Conservation (phyloP, 2,329 filamentous ascomycete species). For the Claviceps paspali region DNA sequence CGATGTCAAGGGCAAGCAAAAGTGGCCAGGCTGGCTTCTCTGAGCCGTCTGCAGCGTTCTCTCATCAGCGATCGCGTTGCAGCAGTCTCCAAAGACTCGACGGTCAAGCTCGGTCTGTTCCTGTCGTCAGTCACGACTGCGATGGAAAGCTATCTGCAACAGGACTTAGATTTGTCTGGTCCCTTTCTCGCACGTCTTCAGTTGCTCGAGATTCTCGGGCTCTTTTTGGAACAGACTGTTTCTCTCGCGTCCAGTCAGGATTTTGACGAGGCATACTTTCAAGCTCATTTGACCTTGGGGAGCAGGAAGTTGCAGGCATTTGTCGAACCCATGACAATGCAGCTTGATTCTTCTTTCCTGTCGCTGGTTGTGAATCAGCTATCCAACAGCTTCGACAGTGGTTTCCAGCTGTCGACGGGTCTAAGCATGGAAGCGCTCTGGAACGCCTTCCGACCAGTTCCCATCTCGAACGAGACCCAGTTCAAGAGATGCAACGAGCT, state of each 20-base stretch:
- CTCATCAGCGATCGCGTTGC: constrained; percentile 37
- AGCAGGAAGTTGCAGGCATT: constrained; percentile 25
- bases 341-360: constrained; percentile 22
- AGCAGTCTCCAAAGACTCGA: constrained; percentile 45
- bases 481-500: constrained; percentile 34
- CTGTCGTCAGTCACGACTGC: constrained; percentile 26
- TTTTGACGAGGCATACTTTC: constrained; percentile 50
- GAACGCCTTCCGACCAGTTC: constrained; percentile 52
- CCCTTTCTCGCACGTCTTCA: constrained; percentile 7
- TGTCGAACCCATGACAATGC: constrained; percentile 10
- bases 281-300: constrained; percentile 43
- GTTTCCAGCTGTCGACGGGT: constrained; percentile 60
- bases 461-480: constrained; percentile 30
- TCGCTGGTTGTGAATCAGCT: constrained; percentile 26
- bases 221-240: constrained; percentile 41
- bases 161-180: constrained; percentile 11
- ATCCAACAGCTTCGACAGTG: constrained; percentile 45
- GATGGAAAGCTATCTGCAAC: constrained; percentile 28
- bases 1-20: constrained; percentile 23
- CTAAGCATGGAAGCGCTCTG: constrained; percentile 69
- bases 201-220: constrained; percentile 25
- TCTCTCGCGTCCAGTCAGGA: constrained; percentile 24
- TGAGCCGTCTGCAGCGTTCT: constrained; percentile 48
- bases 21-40: constrained; percentile 32
- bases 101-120: constrained; percentile 37